Conservation (phyloP, 768 basidiomycete species). For the Tricholoma terreum region DNA sequence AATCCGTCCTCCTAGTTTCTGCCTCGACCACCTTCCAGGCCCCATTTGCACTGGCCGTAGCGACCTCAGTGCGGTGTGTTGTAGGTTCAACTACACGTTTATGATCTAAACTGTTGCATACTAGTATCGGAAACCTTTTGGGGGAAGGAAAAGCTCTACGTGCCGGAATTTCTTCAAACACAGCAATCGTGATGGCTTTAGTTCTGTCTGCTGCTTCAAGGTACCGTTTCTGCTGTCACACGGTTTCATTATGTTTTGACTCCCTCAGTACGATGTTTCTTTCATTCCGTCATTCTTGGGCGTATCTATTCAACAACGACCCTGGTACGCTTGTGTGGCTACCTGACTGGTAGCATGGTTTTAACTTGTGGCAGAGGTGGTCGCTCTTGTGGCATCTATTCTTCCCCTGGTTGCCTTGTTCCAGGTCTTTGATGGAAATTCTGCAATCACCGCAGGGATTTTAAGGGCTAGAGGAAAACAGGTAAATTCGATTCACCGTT, state of each 20-base stretch:
- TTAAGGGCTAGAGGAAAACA: slow-evolving; percentile 83
- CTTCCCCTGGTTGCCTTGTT: slow-evolving; percentile 74
- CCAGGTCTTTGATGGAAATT: slow-evolving; percentile 82
- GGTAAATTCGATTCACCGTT: slow-evolving; percentile 27
- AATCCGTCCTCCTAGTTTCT: slow-evolving; percentile 80
- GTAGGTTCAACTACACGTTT: background rate
- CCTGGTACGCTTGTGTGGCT: slow-evolving; percentile 37
- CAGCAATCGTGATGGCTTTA: slow-evolving; percentile 65
- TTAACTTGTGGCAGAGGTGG: slow-evolving; percentile 40
- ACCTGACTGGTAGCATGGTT: background rate
- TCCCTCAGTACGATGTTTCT: slow-evolving; percentile 48
- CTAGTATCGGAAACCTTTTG: slow-evolving; percentile 83
- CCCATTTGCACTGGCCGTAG: slow-evolving; percentile 79
- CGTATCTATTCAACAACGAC: slow-evolving; percentile 70
- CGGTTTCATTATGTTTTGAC: slow-evolving; percentile 1
- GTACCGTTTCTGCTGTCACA: slow-evolving; percentile 29
- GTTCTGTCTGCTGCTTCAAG: slow-evolving; percentile 64
- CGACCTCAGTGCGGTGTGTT: slow-evolving; percentile 76
- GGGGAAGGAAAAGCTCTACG: slow-evolving; percentile 76
- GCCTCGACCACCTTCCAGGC: slow-evolving; percentile 78
- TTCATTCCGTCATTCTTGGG: slow-evolving; percentile 64
- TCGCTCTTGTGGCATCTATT: slow-evolving; percentile 60
- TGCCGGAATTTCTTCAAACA: slow-evolving; percentile 64
- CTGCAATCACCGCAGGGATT: slow-evolving; percentile 69
- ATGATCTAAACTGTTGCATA: background rate